Evolutionary conservation across 148 eudicot species (phyloP).

Genomic region (Fagopyrum tataricum): DNA sequence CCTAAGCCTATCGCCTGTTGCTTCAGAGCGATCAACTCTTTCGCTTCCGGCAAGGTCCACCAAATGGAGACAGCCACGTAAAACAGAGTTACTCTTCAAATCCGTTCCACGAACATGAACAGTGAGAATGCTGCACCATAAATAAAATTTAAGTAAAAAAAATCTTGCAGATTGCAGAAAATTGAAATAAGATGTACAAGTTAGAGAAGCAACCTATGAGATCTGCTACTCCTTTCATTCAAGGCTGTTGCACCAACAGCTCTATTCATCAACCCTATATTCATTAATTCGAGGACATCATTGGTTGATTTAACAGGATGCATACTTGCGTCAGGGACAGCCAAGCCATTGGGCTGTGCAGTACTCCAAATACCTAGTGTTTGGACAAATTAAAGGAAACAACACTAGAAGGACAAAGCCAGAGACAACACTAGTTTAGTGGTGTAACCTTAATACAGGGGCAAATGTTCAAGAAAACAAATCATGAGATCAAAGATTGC

Average conservation of each 20-base stretch:
- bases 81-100: conserved; percentile 59
- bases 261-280: conserved; percentile 84
- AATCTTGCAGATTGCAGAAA: background rate
- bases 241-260: conserved; percentile 94
- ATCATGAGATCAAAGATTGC: background rate
- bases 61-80: conserved; percentile 85
- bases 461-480: background rate
- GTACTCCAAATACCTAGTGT: conserved; percentile 95
- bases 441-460: background rate
- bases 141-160: conserved; percentile 7
- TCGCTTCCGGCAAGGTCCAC: conserved; percentile 18
- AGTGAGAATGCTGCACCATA: conserved; percentile 69
- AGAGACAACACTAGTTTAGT: background rate
- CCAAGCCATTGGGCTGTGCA: conserved; percentile 92
- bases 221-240: conserved; percentile 97
- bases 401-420: conserved; percentile 2
- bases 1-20: conserved; percentile 15
- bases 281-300: conserved; percentile 89
- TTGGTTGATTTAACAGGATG: conserved; percentile 78
- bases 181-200: background rate
- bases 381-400: conserved; percentile 60
- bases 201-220: conserved; percentile 60
- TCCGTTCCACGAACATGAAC: conserved; percentile 94
- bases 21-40: conserved; percentile 15
- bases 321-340: conserved; percentile 98